phyloP scores from a whole-genome alignment of 106 monocot species.

The Cymbidium sinense region DNA sequence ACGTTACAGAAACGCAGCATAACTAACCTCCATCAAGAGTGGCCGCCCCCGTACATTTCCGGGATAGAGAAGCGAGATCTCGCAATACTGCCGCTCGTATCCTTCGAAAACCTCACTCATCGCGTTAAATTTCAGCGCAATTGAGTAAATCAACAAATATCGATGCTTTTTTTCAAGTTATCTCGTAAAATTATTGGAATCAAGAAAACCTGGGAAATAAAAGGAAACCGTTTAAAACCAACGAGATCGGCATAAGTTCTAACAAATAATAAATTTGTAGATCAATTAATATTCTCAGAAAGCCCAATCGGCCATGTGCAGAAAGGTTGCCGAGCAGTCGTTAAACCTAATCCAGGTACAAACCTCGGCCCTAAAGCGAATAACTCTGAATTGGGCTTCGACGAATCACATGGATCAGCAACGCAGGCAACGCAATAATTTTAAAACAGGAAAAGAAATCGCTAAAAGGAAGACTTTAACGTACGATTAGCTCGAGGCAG shows the following conservation, averaged over 20 bases:
- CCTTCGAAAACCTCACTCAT: constrained; percentile 77
- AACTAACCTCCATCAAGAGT: constrained; percentile 58
- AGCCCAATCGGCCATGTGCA: background rate
- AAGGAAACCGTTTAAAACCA: background rate
- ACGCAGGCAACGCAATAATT: background rate
- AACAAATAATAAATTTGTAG: background rate
- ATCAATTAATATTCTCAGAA: background rate
- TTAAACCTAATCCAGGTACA: background rate
- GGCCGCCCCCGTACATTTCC: constrained; percentile 50
- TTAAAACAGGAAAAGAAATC: background rate
- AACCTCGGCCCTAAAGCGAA: background rate
- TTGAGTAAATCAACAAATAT: background rate
- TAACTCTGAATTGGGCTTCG: background rate
- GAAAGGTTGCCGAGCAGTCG: background rate
- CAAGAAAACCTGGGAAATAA: constrained; percentile 2
- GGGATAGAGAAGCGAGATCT: constrained; percentile 60
- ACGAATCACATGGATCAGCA: background rate
- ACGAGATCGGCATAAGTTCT: background rate
- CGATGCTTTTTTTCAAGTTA: background rate
- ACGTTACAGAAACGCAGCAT: background rate
- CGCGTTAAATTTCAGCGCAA: background rate
- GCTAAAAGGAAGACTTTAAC: background rate
- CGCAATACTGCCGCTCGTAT: constrained; percentile 87
- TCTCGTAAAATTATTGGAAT: constrained; percentile 2
- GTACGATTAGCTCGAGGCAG: too few relatives aligned